These are phyloP conservation scores for Exophiala bonariae DNA, from an alignment of 2,329 filamentous ascomycete genomes.

Conservation along the genomic window DNA sequence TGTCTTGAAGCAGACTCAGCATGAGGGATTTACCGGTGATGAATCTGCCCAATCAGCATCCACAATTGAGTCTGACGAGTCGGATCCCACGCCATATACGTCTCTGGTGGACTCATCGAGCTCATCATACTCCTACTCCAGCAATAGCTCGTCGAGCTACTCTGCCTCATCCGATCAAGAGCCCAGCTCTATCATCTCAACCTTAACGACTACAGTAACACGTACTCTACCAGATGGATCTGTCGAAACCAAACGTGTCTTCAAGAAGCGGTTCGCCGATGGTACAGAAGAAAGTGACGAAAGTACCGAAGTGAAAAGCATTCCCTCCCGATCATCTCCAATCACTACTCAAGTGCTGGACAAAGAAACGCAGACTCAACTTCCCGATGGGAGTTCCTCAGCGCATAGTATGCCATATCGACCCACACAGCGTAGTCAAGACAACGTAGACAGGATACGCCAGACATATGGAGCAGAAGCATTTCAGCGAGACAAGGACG, in stretches of 20 bases:
- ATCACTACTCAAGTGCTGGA: background rate
- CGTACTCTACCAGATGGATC: slow-evolving; percentile 57
- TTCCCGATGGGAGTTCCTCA: background rate
- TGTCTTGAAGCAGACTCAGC: background rate
- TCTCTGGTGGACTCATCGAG: background rate
- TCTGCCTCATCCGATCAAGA: slow-evolving; percentile 3
- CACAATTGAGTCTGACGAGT: background rate
- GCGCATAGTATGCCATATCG: background rate
- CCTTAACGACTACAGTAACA: slow-evolving; percentile 58
- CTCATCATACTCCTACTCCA: slow-evolving; percentile 8
- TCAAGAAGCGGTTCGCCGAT: slow-evolving; percentile 61
- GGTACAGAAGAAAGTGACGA: slow-evolving; percentile 61
- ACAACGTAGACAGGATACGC: background rate
- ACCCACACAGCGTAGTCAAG: background rate
- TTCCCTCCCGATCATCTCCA: background rate
- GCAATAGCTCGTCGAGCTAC: slow-evolving; percentile 1
- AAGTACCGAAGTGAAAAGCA: slow-evolving; percentile 33
- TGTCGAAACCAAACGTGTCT: slow-evolving; percentile 56
- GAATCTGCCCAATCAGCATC: background rate
- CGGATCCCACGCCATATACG: background rate
- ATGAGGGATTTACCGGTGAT: background rate
- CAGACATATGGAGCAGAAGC: background rate
- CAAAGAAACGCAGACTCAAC: slow-evolving; percentile 13
- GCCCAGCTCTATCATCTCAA: slow-evolving; percentile 48
- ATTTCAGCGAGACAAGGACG: background rate